Conservation (phyloP, 2,329 filamentous ascomycete genomes). For the Aspergillus caelatus region DNA sequence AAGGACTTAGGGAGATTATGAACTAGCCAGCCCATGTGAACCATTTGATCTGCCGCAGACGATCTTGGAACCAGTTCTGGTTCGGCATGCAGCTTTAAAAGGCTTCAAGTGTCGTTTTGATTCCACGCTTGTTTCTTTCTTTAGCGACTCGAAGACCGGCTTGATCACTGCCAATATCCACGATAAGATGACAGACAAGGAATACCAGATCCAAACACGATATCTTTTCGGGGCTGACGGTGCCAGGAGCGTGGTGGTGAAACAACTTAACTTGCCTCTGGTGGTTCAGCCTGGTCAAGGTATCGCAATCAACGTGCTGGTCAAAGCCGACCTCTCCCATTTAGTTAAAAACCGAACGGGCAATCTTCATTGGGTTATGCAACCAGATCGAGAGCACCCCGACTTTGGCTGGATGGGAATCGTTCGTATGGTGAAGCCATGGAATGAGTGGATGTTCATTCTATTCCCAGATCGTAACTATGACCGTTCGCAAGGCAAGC, state of each 20-base stretch:
- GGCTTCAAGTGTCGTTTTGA: conserved; percentile 50
- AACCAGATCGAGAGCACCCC: conserved; percentile 56
- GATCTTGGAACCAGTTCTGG: conserved; percentile 52
- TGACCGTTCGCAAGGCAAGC: conserved; percentile 38
- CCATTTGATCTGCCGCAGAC: conserved; percentile 53
- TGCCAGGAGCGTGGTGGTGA: conserved; percentile 29
- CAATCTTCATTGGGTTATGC: conserved; percentile 64
- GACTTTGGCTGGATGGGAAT: conserved; percentile 55
- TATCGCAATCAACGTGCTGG: conserved; percentile 54
- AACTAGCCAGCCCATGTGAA: conserved; percentile 46
- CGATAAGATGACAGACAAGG: conserved; percentile 39
- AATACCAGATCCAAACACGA: conserved; percentile 54
- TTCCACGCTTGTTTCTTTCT: conserved; percentile 43
- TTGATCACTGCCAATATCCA: conserved; percentile 36
- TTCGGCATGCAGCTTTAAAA: conserved; percentile 42
- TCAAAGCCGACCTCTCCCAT: conserved; percentile 51
- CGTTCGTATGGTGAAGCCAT: conserved; percentile 64
- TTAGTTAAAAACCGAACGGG: conserved; percentile 50
- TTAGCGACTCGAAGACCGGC: conserved; percentile 23
- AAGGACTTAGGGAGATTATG: conserved; percentile 44
- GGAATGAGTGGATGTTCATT: conserved; percentile 65
- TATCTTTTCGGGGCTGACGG: conserved; percentile 65
- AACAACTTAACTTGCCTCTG: conserved; percentile 52
- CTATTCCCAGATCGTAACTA: conserved; percentile 47
- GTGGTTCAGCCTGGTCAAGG: conserved; percentile 51